Evolutionary conservation across 495 filamentous ascomycete species (phyloP), one percentile per base, ranked within the genome.

Genomic region (Aspergillus mulundensis): DNA sequence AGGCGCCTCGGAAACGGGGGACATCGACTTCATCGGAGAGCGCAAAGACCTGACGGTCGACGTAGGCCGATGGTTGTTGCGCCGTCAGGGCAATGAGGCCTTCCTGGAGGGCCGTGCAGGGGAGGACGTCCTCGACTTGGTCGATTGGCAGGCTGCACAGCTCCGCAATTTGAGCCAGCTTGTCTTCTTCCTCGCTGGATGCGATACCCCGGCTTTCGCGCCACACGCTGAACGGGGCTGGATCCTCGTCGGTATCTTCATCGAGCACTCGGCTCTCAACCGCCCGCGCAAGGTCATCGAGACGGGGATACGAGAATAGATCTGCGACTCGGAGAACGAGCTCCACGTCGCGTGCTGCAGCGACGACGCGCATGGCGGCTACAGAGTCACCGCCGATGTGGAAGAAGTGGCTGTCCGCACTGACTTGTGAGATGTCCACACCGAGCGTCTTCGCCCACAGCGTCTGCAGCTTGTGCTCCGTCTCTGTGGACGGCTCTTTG

Each of bases 21-120:
- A 60, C 14, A 21, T 60, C 44, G 14, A 39, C 38, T 5, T 36
- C n/a, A 10, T 53, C 10, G 0, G 61, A 38, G 1, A 85, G 64
- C 12, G 38, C 45, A 16, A 73, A 67, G 5, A 60, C 58, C 23
- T 68, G 61, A 28, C 74, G 71, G 3, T 73, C 72, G 1, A 84
- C 72, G 52, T 84, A 84, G 5, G 76, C 73, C 12, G 74, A 74
- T 7, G 65, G 66, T 10, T 73, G 60, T 53, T 78, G 74, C 24
- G 70, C 68, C 1, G 81, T 78, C 5, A 84, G 58, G 2, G 75
- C 75, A 63, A 81, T 71, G 11, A 86, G 66, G 0, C 77, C 81
- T 58, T 78, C 77, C 61, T 87, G 84, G 16, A 84, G 61, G 8
- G 83, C 77, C 0, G 81, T 84, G 65, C 81, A 84, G 6, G 81